Evolutionary conservation across 2,329 filamentous ascomycete genomes (phyloP).

Genomic region (Fusarium sp.): DNA sequence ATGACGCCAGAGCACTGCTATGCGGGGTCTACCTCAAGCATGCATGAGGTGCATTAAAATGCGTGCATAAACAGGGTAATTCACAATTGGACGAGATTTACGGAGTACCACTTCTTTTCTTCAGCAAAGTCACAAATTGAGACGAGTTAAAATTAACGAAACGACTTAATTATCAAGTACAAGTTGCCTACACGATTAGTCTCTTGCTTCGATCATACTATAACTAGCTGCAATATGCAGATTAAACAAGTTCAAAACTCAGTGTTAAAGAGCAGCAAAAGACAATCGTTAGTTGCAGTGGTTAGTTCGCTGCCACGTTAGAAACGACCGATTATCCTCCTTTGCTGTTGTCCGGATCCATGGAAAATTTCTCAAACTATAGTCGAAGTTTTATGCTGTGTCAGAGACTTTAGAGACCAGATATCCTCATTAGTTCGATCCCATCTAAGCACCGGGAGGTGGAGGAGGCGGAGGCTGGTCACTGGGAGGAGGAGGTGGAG

Average conservation of each 20-base stretch:
- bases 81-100: slow-evolving; percentile 1
- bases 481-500: slow-evolving; percentile 73
- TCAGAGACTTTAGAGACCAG: slow-evolving; percentile 17
- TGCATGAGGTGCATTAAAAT: slow-evolving; percentile 39
- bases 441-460: slow-evolving; percentile 63
- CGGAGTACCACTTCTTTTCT: background rate
- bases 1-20: slow-evolving; percentile 38
- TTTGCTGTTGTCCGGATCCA: slow-evolving; percentile 7
- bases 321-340: slow-evolving; percentile 22
- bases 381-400: slow-evolving; percentile 11
- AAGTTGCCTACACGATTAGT: slow-evolving; percentile 49
- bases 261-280: slow-evolving; percentile 18
- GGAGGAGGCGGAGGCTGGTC: slow-evolving; percentile 74
- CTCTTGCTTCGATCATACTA: slow-evolving; percentile 25
- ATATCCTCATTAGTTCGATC: slow-evolving; percentile 20
- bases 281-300: slow-evolving; percentile 26
- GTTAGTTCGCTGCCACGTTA: slow-evolving; percentile 40
- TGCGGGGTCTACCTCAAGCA: slow-evolving; percentile 41
- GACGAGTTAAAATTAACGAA: slow-evolving; percentile 12
- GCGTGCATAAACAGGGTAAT: slow-evolving; percentile 35
- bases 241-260: slow-evolving; percentile 12
- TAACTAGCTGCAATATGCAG: slow-evolving; percentile 26
- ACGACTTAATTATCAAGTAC: slow-evolving; percentile 36
- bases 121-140: background rate
- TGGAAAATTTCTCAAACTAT: slow-evolving; percentile 11